Conservation (phyloP, 1,284 basidiomycete genomes). For the Malassezia japonica region DNA sequence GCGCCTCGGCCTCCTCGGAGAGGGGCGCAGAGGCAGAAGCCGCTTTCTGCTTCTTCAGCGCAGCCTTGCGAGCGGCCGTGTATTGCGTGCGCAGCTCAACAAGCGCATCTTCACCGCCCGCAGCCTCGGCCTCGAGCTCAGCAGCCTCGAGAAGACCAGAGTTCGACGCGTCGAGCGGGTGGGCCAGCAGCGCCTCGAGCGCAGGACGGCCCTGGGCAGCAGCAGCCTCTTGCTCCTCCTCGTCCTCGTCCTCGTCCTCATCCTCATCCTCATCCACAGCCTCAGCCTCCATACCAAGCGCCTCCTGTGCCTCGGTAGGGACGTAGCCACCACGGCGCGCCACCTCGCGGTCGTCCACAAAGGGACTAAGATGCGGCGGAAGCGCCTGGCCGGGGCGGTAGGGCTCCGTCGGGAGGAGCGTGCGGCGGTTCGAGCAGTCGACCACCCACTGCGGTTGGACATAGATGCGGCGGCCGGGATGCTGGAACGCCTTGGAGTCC, state of each 20-base stretch:
- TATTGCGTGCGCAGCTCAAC: constrained; percentile 57
- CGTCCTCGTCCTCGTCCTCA: constrained; percentile 27
- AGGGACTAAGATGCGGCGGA: constrained; percentile 92
- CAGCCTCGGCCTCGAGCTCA: constrained; percentile 84
- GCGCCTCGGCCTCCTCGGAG: constrained; percentile 61
- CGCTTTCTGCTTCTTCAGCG: constrained; percentile 36
- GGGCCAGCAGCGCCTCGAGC: constrained; percentile 53
- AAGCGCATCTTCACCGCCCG: constrained; percentile 72
- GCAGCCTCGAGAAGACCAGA: constrained; percentile 67
- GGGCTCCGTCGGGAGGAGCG: constrained; percentile 70
- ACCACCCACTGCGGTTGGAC: constrained; percentile 98
- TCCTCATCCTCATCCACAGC: constrained; percentile 54
- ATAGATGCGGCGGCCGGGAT: constrained; percentile 61
- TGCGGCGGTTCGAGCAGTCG: constrained; percentile 83
- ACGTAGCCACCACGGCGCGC: constrained; percentile 50
- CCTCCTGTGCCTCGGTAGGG: constrained; percentile 51
- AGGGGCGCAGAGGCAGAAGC: background rate
- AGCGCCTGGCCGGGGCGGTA: constrained; percentile 79
- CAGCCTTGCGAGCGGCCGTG: constrained; percentile 29
- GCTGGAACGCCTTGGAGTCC: constrained; percentile 29
- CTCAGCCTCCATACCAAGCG: constrained; percentile 50
- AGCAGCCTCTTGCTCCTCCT: constrained; percentile 48
- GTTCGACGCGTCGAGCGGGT: constrained; percentile 57
- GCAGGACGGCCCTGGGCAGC: constrained; percentile 40
- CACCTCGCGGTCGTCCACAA: constrained; percentile 65